Conservation (phyloP, 176 grass and related monocot genomes). For the Carex littledalei region DNA sequence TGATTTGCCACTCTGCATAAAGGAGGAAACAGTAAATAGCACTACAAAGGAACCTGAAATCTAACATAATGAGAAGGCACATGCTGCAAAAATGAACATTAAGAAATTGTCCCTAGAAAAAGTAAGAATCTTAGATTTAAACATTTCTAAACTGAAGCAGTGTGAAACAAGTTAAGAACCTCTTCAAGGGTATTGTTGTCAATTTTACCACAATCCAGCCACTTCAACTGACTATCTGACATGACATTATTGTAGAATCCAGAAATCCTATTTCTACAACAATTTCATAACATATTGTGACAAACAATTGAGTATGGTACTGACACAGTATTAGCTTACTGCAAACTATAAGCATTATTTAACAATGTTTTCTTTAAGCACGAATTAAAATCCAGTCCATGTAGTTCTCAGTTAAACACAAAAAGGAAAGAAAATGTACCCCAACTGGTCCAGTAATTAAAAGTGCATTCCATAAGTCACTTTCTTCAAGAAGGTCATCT, state of each 20-base stretch:
- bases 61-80: not conserved
- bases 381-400: not conserved
- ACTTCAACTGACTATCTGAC: not conserved
- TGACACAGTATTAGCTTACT: not conserved
- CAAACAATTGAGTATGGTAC: not conserved
- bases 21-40: constrained; percentile 22
- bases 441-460: constrained; percentile 97
- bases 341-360: not conserved
- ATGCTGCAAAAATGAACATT: not conserved
- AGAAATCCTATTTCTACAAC: not conserved
- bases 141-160: constrained; percentile 1
- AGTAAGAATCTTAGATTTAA: not conserved
- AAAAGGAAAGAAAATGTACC: constrained; percentile 32
- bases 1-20: constrained; percentile 89
- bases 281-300: not conserved
- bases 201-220: not conserved
- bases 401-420: not conserved
- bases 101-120: not conserved
- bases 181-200: not conserved
- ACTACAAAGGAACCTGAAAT: constrained; percentile 21
- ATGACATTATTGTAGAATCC: not conserved
- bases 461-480: constrained; percentile 57
- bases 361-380: not conserved
- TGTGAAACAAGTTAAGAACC: not conserved
- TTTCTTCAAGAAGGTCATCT: constrained; percentile 44